Evolutionary conservation across 2,329 filamentous ascomycete species (phyloP), one percentile per base, ranked within the genome.

Genomic region (Calonectria pauciramosa): DNA sequence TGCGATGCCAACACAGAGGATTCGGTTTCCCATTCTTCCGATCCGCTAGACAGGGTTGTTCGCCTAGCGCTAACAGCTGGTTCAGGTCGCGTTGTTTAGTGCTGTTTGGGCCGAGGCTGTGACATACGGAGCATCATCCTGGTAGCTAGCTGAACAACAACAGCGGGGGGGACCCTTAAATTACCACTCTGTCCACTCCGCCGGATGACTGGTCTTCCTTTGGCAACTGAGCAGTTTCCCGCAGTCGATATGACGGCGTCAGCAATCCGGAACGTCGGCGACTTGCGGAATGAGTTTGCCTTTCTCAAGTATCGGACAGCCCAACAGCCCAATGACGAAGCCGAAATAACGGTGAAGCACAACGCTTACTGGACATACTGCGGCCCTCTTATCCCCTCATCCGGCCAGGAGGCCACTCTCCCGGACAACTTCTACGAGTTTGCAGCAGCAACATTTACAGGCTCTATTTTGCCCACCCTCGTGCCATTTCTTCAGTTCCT

Each of bases 341-440:
- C 56, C 10, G 2, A 69, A 0, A 20, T 80, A n/a, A 13, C 47
- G 3, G 73, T 86, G 8, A 82, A 78, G 18, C 80, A 77, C 28
- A 79, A 81, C 18, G 82, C 84, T 11, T 87, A 85, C 69, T 88
- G 86, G 86, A 87, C 85, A 71, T 87, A 88, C 79, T 86, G 85
- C 73, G 86, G 86, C 0, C 86, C 86, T 20, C 80, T 87, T 9
- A 79, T 88, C 70, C 34, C 26, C 54, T 59, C 72, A 20, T 49
- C 72, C 26, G 68, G 71, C 20, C 56, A 51, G 0, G 18, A 23
- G 6, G 68, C 51, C 11, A 72, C 28, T 20, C 74, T 86, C 13
- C 85, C 86, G 0, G 66, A 82, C 13, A 84, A 82, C 73, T 83
- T 87, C 65, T 76, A 86, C 73, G 84, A 86, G 49, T 88, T 87